A percentile compares a stretch with the other conserved stretches of the same genome.
Conservation (phyloP, 805 yeast genomes). For the Kluyveromyces lactis region DNA sequence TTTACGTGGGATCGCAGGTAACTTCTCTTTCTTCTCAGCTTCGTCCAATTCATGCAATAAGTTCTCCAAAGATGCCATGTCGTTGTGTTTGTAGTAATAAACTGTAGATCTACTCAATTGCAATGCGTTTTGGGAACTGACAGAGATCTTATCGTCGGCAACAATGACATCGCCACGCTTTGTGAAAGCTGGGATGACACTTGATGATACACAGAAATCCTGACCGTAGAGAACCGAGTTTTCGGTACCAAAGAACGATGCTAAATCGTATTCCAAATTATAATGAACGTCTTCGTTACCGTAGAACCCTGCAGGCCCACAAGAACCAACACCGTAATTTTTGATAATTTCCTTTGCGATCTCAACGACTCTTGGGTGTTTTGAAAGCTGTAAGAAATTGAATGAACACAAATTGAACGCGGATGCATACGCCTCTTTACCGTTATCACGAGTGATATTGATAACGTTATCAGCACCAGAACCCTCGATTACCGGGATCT, state of each 20-base stretch:
- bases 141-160: constrained; percentile 69
- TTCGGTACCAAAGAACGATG: constrained; percentile 70
- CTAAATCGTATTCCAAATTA: constrained; percentile 64
- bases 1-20: constrained; percentile 69
- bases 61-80: constrained; percentile 70
- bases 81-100: constrained; percentile 71
- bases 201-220: constrained; percentile 77
- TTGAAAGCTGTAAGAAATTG: constrained; percentile 63
- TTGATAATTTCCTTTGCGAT: constrained; percentile 52
- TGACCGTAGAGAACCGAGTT: constrained; percentile 84
- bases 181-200: constrained; percentile 86
- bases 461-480: constrained; percentile 35
- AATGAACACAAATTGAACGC: constrained; percentile 62
- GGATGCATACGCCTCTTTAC: constrained; percentile 21
- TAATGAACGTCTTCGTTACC: constrained; percentile 92
- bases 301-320: constrained; percentile 97
- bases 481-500: constrained; percentile 58
- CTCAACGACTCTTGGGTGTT: constrained; percentile 36
- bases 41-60: constrained; percentile 55
- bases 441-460: constrained; percentile 21
- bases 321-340: constrained; percentile 89
- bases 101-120: constrained; percentile 79
- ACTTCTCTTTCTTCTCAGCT: constrained; percentile 48
- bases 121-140: constrained; percentile 82
- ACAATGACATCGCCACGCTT: constrained; percentile 92